Conservation (phyloP, 805 yeast species). For the Allodekkera sacchari region DNA sequence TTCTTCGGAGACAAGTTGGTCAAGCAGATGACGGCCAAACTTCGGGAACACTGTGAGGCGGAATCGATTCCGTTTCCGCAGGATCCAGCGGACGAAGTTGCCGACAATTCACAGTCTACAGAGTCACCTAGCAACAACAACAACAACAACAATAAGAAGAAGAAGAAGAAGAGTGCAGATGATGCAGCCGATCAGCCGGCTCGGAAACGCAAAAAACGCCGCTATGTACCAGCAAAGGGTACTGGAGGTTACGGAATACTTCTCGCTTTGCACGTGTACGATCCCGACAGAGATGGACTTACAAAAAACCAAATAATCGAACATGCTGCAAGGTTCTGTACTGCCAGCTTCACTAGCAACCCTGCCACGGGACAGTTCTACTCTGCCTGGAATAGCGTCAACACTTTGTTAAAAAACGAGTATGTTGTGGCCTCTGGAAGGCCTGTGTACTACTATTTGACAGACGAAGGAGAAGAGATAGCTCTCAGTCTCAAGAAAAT, state of each 20-base stretch:
- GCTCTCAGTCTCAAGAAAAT: conserved; percentile 49
- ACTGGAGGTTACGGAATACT: conserved; percentile 84
- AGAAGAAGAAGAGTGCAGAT: conserved; percentile 2
- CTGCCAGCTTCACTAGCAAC: conserved; percentile 48
- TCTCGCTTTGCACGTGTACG: conserved; percentile 45
- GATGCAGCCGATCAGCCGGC: background rate
- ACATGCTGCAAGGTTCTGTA: conserved; percentile 47
- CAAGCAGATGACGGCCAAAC: conserved; percentile 34
- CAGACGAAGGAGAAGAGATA: conserved; percentile 59
- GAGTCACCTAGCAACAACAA: conserved; percentile 4
- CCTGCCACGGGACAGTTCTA: conserved; percentile 55
- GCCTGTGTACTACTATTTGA: conserved; percentile 53
- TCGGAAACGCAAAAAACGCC: conserved; percentile 2
- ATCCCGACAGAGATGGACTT: conserved; percentile 45
- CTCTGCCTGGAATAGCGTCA: conserved; percentile 70
- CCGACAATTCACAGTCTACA: background rate
- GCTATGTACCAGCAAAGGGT: conserved; percentile 62
- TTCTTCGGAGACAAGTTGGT: conserved; percentile 71
- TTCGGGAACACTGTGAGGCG: conserved; percentile 48
- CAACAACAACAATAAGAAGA: conserved; percentile 1
- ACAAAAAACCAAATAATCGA: conserved; percentile 51
- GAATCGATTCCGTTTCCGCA: conserved; percentile 40
- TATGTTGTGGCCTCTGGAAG: conserved; percentile 49
- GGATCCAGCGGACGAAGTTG: conserved; percentile 1
- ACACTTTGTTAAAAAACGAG: conserved; percentile 52